A percentile compares a stretch with the other conserved stretches of the same genome.
phyloP scores from a whole-genome alignment of 139 green algal genomes.

The Haematococcus lacustris region DNA sequence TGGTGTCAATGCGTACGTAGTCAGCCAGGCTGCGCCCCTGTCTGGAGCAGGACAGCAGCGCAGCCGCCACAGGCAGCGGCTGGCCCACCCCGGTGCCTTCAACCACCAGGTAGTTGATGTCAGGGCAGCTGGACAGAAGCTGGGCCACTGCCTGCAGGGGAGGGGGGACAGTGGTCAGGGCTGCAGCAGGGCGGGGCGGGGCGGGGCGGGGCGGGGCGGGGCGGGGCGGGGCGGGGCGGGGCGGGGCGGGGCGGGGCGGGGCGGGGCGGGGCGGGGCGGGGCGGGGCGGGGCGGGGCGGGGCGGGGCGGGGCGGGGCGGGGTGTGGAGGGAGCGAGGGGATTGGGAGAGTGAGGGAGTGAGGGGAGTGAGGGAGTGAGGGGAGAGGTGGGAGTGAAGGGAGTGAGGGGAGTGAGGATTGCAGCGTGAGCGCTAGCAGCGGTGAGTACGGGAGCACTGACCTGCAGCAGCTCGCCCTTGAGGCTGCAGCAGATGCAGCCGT shows the following conservation, averaged over 20 bases:
- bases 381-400: not conserved
- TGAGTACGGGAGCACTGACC: slow-evolving; percentile 7
- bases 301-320: too few species aligned
- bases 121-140: slow-evolving; percentile 20
- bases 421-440: not conserved
- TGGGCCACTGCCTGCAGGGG: slow-evolving; percentile 28
- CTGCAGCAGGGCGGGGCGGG: not conserved
- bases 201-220: too few species aligned
- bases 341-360: too few species aligned
- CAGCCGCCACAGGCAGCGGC: slow-evolving; percentile 43
- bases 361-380: too few species aligned
- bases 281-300: too few species aligned
- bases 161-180: not conserved
- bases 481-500: slow-evolving; percentile 86
- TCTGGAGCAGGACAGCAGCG: too few species aligned
- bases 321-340: not conserved
- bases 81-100: slow-evolving; percentile 73
- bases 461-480: slow-evolving; percentile 64
- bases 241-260: too few species aligned
- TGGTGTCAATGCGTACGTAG: too few species aligned
- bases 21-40: too few species aligned
- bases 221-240: too few species aligned
- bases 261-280: not conserved
- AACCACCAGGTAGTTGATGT: slow-evolving; percentile 60
- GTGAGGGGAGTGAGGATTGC: not conserved